These are phyloP conservation scores for Avena atlantica DNA, from an alignment of 176 grass and related monocot species.

Conservation along the genomic window DNA sequence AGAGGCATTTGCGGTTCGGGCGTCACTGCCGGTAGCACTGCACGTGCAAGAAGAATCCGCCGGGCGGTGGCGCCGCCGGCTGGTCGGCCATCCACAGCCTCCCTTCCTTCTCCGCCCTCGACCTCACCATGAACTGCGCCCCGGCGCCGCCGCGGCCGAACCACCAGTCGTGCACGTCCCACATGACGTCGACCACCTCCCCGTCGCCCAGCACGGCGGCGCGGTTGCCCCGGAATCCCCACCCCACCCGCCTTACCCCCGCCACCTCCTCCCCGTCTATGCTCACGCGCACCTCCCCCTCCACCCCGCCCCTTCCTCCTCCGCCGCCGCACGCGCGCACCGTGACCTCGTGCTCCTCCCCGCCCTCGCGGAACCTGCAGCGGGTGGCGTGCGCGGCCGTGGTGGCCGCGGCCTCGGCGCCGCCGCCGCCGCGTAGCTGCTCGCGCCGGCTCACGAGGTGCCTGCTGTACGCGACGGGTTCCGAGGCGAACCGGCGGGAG, in stretches of 20 bases:
- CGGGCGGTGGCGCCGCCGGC: neutral
- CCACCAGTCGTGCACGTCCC: constrained; percentile 96
- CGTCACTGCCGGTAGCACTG: constrained; percentile 57
- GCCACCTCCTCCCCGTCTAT: constrained; percentile 81
- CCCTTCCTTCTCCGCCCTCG: constrained; percentile 61
- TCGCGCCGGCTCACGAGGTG: constrained; percentile 61
- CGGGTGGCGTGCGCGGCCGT: constrained; percentile 49
- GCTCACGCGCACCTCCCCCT: constrained; percentile 56
- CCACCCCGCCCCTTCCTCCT: constrained; percentile 32
- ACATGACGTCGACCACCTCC: constrained; percentile 79
- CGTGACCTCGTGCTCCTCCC: constrained; percentile 67
- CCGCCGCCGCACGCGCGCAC: constrained; percentile 49
- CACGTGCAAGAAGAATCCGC: constrained; percentile 64
- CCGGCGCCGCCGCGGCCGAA: constrained; percentile 44
- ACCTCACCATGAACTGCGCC: constrained; percentile 86
- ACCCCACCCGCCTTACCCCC: constrained; percentile 56
- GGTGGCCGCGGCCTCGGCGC: constrained; percentile 2
- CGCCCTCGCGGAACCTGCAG: constrained; percentile 67
- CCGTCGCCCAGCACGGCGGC: constrained; percentile 64
- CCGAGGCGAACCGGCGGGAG: constrained; percentile 48
- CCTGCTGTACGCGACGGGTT: neutral
- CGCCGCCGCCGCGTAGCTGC: constrained; percentile 50
- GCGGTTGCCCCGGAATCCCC: constrained; percentile 80
- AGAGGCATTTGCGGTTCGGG: neutral
- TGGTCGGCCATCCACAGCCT: constrained; percentile 80